Evolutionary conservation across 495 filamentous ascomycete species (phyloP).

Genomic region (Daldinia caldariorum): DNA sequence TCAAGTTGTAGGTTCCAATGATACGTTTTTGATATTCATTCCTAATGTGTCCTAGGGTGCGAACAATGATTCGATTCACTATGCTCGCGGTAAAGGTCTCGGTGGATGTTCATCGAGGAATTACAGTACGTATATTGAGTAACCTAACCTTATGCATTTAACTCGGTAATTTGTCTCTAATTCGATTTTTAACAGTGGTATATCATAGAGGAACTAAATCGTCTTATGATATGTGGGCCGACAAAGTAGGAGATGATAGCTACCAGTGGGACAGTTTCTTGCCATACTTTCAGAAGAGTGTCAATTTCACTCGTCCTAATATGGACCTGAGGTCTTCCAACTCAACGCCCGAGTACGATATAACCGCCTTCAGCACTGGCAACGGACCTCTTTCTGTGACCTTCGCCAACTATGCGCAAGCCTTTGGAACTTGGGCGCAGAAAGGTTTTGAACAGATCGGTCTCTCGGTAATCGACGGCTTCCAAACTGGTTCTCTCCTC

Average conservation of each 20-base stretch:
- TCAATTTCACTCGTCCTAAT: conserved; percentile 63
- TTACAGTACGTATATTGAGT: neutral
- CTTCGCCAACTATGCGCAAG: conserved; percentile 59
- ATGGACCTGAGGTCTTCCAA: neutral
- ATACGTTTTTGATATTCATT: neutral
- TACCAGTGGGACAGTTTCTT: conserved; percentile 64
- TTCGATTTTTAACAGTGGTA: neutral
- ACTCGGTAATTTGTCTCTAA: neutral
- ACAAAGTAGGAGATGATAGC: conserved; percentile 62
- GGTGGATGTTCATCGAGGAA: conserved; percentile 52
- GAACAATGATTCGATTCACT: conserved; percentile 45
- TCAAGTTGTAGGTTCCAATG: conserved; percentile 16
- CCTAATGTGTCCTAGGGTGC: conserved; percentile 22
- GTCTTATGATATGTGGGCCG: conserved; percentile 58
- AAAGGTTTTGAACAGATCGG: conserved; percentile 52
- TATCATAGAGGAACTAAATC: conserved; percentile 49
- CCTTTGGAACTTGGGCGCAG: conserved; percentile 54
- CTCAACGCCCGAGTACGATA: conserved; percentile 44
- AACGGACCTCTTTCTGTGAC: conserved; percentile 62
- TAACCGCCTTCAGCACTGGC: conserved; percentile 19
- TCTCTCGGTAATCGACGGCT: conserved; percentile 46
- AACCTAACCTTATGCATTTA: neutral
- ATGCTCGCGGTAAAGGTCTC: conserved; percentile 55
- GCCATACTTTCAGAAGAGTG: conserved; percentile 64
- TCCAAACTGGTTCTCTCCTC: conserved; percentile 50